These are phyloP conservation scores for Fonsecaea pugnacius DNA, from an alignment of 2,329 filamentous ascomycete genomes.

Conservation along the genomic window DNA sequence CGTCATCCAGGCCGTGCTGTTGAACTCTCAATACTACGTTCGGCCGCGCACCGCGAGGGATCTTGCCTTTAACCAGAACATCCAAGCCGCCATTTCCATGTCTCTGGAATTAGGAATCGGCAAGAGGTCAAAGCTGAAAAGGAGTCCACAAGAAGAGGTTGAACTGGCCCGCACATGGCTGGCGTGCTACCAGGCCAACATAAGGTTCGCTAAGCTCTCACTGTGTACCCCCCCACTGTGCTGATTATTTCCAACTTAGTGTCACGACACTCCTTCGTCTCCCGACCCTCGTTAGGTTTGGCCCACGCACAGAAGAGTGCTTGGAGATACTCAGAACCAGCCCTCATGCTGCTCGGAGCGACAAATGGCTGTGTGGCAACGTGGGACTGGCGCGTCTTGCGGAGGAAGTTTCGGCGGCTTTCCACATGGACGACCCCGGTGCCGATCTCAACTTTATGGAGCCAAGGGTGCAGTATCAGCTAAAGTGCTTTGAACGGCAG, in stretches of 20 bases:
- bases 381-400: conserved; percentile 63
- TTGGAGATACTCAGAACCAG: conserved; percentile 60
- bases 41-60: conserved; percentile 81
- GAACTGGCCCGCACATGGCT: conserved; percentile 64
- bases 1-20: conserved; percentile 74
- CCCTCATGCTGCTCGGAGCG: conserved; percentile 58
- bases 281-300: conserved; percentile 63
- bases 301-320: conserved; percentile 66
- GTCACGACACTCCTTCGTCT: conserved; percentile 62
- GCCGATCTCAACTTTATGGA: conserved; percentile 61
- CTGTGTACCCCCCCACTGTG: conserved; percentile 41
- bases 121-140: conserved; percentile 51
- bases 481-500: conserved; percentile 68
- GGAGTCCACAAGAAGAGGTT: conserved; percentile 53
- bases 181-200: conserved; percentile 62
- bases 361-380: conserved; percentile 60
- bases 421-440: conserved; percentile 66
- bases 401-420: conserved; percentile 69
- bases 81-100: conserved; percentile 79
- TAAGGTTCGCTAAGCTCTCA: conserved; percentile 45
- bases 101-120: conserved; percentile 80
- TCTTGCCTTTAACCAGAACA: conserved; percentile 85
- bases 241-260: conserved; percentile 59
- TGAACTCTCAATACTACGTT: conserved; percentile 79
- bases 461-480: conserved; percentile 64